A percentile compares a stretch with the other conserved stretches of the same genome.
Conservation (phyloP, 306 rosid genomes). For the Hippophae tibetana region DNA sequence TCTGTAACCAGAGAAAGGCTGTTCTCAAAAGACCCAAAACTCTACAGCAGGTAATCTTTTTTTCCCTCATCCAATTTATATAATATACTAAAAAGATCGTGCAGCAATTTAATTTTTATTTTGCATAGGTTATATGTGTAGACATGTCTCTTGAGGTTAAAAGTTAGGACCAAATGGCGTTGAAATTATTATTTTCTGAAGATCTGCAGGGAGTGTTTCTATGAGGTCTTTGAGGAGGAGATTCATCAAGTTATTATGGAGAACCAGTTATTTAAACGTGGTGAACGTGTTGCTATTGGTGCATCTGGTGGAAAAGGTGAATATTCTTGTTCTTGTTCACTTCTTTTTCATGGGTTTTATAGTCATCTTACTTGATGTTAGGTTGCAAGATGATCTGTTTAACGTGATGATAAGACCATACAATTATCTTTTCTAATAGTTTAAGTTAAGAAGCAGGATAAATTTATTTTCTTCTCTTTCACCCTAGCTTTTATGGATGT, state of each 20-base stretch:
- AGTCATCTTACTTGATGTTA: no score
- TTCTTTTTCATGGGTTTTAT: not conserved
- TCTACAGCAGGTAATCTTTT: slow-evolving; percentile 42
- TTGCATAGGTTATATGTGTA: not conserved
- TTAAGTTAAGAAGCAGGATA: no score
- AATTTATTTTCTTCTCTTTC: no score
- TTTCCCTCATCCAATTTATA: not conserved
- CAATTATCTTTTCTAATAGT: no score
- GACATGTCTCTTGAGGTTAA: not conserved
- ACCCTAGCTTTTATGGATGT: no score
- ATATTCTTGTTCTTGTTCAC: no score
- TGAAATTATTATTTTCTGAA: slow-evolving; percentile 8
- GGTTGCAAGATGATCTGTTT: no score
- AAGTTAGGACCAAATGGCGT: not conserved
- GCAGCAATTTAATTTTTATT: not conserved
- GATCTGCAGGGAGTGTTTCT: slow-evolving; percentile 84
- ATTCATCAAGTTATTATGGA: slow-evolving; percentile 57
- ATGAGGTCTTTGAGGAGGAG: slow-evolving; percentile 69
- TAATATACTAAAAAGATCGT: not conserved
- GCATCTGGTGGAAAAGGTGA: slow-evolving; percentile 94
- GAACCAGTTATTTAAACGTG: slow-evolving; percentile 48
- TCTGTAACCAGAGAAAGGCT: slow-evolving; percentile 51
- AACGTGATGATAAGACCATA: no score
- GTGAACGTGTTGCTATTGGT: slow-evolving; percentile 79
- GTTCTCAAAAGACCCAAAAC: slow-evolving; percentile 85